Conservation (phyloP, 805 yeast genomes). For the Saturnispora bothae region DNA sequence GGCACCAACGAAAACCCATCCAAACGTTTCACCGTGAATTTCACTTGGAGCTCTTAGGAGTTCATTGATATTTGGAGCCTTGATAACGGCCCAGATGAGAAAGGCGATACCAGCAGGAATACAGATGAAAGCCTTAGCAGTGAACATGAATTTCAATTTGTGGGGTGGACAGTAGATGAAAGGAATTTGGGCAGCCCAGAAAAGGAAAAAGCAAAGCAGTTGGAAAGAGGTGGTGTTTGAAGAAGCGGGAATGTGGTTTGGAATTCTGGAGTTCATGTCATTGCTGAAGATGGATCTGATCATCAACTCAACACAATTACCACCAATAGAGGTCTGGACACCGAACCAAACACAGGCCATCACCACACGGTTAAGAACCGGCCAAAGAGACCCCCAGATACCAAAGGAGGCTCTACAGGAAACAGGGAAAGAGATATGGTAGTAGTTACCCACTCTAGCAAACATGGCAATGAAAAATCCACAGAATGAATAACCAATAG, state of each 20-base stretch:
- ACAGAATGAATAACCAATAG: conserved; percentile 18
- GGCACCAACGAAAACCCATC: conserved; percentile 14
- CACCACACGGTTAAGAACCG: conserved; percentile 34
- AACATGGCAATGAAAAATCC: conserved; percentile 34
- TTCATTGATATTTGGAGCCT: conserved; percentile 25
- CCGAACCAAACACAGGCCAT: conserved; percentile 38
- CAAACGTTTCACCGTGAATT: conserved; percentile 9
- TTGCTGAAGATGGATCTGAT: conserved; percentile 27
- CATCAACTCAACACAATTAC: conserved; percentile 30
- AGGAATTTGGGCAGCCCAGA: conserved; percentile 34
- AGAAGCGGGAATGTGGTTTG: conserved; percentile 30
- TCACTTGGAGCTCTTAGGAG: conserved; percentile 12
- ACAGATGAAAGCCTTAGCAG: conserved; percentile 20
- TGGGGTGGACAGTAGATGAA: conserved; percentile 36
- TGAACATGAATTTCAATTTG: conserved; percentile 22
- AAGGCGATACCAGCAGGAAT: conserved; percentile 8
- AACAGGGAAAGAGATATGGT: conserved; percentile 41
- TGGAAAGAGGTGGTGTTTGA: conserved; percentile 33
- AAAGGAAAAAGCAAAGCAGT: conserved; percentile 34
- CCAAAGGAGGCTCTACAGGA: conserved; percentile 37
- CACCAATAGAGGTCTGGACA: conserved; percentile 38
- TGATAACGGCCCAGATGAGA: conserved; percentile 23
- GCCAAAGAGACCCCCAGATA: conserved; percentile 33
- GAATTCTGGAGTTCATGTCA: conserved; percentile 17
- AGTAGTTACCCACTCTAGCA: conserved; percentile 38